Conservation (phyloP, 1,284 basidiomycete genomes). For the Testicularia cyperi region DNA sequence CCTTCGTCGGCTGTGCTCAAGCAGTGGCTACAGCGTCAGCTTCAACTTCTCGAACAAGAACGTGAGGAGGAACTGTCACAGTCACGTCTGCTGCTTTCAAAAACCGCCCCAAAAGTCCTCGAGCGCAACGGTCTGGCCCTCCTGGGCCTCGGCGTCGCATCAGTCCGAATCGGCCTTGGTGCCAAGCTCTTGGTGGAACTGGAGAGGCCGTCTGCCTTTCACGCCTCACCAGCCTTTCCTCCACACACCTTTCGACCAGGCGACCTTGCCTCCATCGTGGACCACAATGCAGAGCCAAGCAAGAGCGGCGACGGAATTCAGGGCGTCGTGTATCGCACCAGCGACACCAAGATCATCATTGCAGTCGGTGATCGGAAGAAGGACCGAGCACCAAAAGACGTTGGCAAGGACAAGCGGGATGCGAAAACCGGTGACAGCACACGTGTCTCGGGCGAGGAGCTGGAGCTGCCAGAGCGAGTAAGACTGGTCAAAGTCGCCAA, state of each 20-base stretch:
- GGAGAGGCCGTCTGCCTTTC: conserved; percentile 78
- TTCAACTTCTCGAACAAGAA: conserved; percentile 71
- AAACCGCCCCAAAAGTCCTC: conserved; percentile 78
- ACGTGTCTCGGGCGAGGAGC: conserved; percentile 65
- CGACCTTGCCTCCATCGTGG: conserved; percentile 80
- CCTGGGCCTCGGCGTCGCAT: conserved; percentile 71
- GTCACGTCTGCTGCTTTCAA: conserved; percentile 76
- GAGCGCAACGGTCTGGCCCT: conserved; percentile 84
- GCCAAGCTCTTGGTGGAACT: conserved; percentile 90
- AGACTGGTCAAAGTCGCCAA: conserved; percentile 87
- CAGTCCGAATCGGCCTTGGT: conserved; percentile 77
- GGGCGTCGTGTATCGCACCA: conserved; percentile 32
- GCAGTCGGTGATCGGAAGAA: conserved; percentile 21
- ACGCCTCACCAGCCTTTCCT: conserved; percentile 72
- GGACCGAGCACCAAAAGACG: not conserved
- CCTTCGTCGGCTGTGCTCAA: conserved; percentile 46
- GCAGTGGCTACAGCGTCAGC: conserved; percentile 73
- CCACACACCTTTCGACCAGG: conserved; percentile 82
- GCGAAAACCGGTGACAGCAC: conserved; percentile 56
- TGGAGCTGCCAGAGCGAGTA: conserved; percentile 80
- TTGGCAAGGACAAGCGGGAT: conserved; percentile 19
- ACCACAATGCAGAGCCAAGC: conserved; percentile 62
- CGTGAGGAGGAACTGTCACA: conserved; percentile 80
- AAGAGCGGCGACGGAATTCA: conserved; percentile 8
- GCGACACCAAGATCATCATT: conserved; percentile 18